Conservation (phyloP, 495 filamentous ascomycete genomes). For the Penicillium simplicissimum region DNA sequence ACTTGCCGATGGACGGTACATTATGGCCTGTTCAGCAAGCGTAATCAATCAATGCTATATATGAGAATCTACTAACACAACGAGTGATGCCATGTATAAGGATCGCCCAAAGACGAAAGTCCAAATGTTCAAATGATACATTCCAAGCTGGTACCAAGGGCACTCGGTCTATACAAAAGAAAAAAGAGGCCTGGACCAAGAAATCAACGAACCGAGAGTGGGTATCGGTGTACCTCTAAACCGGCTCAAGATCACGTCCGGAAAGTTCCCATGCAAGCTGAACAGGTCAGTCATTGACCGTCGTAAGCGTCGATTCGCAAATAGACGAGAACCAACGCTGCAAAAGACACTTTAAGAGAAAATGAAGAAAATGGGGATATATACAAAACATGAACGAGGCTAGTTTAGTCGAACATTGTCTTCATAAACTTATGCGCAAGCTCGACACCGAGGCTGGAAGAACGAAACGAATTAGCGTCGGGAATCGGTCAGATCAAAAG, state of each 20-base stretch:
- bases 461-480: constrained; percentile 30
- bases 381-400: constrained; percentile 11
- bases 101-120: not conserved
- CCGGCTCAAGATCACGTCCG: constrained; percentile 5
- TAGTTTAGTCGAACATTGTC: constrained; percentile 57
- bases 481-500: not conserved
- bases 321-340: constrained; percentile 15
- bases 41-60: not conserved
- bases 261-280: constrained; percentile 7
- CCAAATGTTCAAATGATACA: not conserved
- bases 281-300: constrained; percentile 2
- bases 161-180: constrained; percentile 1
- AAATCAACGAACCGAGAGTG: not conserved
- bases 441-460: constrained; percentile 68
- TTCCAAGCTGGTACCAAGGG: not conserved
- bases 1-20: not conserved
- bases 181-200: not conserved
- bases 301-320: constrained; percentile 3
- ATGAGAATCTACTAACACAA: not conserved
- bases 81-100: not conserved
- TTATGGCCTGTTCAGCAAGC: not conserved
- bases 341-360: constrained; percentile 9
- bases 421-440: constrained; percentile 81
- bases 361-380: constrained; percentile 16
- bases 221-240: constrained; percentile 10